phyloP scores from a whole-genome alignment of 768 basidiomycete genomes.

The Steccherinum ochraceum region DNA sequence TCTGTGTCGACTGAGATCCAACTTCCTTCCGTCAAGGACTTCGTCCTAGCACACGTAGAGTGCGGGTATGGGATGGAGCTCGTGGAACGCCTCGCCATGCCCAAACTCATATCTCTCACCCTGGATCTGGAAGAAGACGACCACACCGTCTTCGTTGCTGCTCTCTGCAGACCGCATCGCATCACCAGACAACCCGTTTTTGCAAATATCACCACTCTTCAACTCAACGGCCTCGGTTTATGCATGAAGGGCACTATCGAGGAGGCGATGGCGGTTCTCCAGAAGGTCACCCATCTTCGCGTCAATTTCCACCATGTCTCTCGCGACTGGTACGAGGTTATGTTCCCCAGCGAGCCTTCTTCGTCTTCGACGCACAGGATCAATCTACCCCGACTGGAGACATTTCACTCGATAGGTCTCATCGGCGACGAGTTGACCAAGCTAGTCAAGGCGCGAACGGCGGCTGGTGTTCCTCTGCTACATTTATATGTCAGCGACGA shows the following conservation, averaged over 20 bases:
- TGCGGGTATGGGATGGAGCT: conserved; percentile 27
- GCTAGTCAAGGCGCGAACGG: conserved; percentile 38
- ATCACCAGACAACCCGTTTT: conserved; percentile 38
- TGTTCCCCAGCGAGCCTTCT: conserved; percentile 1
- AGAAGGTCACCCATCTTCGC: conserved; percentile 37
- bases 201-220: conserved; percentile 42
- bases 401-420: conserved; percentile 40
- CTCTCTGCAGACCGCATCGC: conserved; percentile 35
- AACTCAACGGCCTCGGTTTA: conserved; percentile 40
- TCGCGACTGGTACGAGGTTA: conserved; percentile 19
- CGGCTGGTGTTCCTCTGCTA: conserved; percentile 39
- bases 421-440: conserved; percentile 33
- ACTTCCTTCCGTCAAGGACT: conserved; percentile 20
- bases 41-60: conserved; percentile 26
- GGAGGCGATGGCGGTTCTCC: conserved; percentile 40
- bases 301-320: conserved; percentile 31
- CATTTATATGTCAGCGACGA: conserved; percentile 38
- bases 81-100: conserved; percentile 27
- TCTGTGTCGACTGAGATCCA: conserved; percentile 10
- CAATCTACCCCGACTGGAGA: conserved; percentile 45
- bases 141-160: conserved; percentile 40
- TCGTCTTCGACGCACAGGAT: conserved; percentile 14
- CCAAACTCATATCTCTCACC: conserved; percentile 29
- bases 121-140: conserved; percentile 56
- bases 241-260: conserved; percentile 29